Conservation (phyloP, 1,284 basidiomycete genomes). For the Inonotus hispidus region DNA sequence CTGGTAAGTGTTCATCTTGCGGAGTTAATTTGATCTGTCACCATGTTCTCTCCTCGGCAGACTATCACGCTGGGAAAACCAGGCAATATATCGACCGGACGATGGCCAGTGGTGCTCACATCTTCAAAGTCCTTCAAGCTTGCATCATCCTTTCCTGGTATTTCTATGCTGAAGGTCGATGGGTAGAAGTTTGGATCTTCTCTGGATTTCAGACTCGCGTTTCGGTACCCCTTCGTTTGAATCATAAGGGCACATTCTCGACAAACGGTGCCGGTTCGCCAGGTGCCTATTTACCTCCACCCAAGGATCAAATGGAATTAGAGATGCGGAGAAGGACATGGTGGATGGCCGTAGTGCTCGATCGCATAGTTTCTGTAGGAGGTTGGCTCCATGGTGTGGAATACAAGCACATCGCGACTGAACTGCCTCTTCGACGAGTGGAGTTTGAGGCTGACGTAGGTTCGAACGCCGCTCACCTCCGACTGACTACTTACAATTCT, state of each 20-base stretch:
- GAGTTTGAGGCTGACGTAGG: slow-evolving; percentile 71
- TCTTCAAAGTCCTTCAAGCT: slow-evolving; percentile 79
- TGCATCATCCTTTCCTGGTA: slow-evolving; percentile 82
- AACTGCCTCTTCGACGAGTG: slow-evolving; percentile 62
- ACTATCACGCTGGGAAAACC: slow-evolving; percentile 80
- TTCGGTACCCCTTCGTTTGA: slow-evolving; percentile 74
- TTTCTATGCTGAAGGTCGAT: slow-evolving; percentile 81
- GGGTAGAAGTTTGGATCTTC: slow-evolving; percentile 88
- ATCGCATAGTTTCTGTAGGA: slow-evolving; percentile 79
- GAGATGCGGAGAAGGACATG: slow-evolving; percentile 74
- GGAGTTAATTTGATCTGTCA: background rate
- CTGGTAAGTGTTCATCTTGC: slow-evolving; percentile 24
- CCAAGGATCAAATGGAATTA: slow-evolving; percentile 64
- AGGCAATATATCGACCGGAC: slow-evolving; percentile 78
- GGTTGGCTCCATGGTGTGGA: slow-evolving; percentile 83
- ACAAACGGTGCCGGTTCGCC: slow-evolving; percentile 59
- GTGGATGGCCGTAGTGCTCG: slow-evolving; percentile 85
- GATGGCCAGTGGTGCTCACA: slow-evolving; percentile 78
- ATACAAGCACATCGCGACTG: slow-evolving; percentile 75
- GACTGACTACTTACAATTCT: background rate
- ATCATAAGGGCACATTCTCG: slow-evolving; percentile 76
- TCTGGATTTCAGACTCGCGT: slow-evolving; percentile 81
- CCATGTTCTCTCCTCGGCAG: slow-evolving; percentile 25
- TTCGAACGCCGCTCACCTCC: background rate
- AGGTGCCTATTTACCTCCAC: slow-evolving; percentile 73